Base-by-base conservation (phyloP, 2,329 filamentous ascomycete species). In the Aspergillus sp. region DNA sequence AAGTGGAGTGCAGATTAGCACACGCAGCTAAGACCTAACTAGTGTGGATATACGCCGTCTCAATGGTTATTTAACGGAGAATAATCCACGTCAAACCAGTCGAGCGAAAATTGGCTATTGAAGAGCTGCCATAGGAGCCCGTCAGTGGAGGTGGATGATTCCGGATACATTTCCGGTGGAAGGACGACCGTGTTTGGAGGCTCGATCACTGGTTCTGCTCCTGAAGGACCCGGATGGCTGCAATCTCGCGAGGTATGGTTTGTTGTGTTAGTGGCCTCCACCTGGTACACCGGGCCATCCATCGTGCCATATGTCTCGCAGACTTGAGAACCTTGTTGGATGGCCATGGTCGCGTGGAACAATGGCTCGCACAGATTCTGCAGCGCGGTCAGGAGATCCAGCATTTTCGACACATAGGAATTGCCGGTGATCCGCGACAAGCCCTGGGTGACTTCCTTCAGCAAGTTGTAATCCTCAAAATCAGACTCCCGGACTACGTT, bases 101-200 rank as follows among this genome's bases (percentile, higher is more conserved):
- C 57, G 22, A 60, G 43, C 4, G 60, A 57, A n/a, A 61, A 22
- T 35, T 63, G 54, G 26, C 58, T 62, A 45, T 59, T 62, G 16
- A 60, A 62, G 2, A 61, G 41, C 35, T 62, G 56, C 58, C 58
- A 63, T 58, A 62, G 60, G 11, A 62, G 45, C 6, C 57, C 51
- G 38, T 62, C 58, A 11, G 54, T 50, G 14, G 54, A 47, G 6
- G 54, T 36, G 22, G 17, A 9, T 2, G 14, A 33, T 24, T 32
- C 32, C 45, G 26, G 30, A 32, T 32, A 47, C 19, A 38, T 38
- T 13, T n/a, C 14, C 16, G 35, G 35, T 38, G 16, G 24, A 17
- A 30, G 26, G 10, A 11, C 10, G 26, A 7, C 26, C 7, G 26
- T 30, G 26, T 8, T 30, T 9, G 10, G 8, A 9, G 26, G 26